Evolutionary conservation across 352 stramenopile genomes (phyloP), one percentile per base, ranked within the genome.

Genomic region (Globisporangium rhizosaccharum): DNA sequence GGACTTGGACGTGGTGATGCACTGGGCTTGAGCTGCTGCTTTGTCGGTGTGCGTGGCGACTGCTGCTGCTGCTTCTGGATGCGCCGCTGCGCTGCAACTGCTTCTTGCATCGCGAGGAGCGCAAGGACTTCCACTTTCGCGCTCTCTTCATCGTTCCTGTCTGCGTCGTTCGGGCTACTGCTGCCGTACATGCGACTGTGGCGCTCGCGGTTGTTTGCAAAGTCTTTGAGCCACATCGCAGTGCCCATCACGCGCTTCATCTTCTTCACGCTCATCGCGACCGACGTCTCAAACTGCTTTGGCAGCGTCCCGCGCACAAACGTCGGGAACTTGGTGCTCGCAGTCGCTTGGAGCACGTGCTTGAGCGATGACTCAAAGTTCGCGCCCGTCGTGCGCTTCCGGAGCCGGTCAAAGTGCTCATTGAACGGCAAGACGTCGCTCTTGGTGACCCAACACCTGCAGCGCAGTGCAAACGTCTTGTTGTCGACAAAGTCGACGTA

Each of bases 401-500:
- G 69, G 1, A 68, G 39, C 5, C 62, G 63, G 10, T 78, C 67
- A 45, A 72, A 85, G 3, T 68, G 59, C 7, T 71, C 63, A 14
- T 75, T 59, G 37, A 84, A 89, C 6, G 63, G 50, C 39, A 61
- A 59, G 15, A 85, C 63, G 56, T 84, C 65, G 14, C 36, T 51
- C 30, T 63, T 71, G 25, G 72, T 59, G 60, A 85, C 61, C 79
- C 79, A 88, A 57, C 66, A 85, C 23, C 79, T 85, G 53, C 65
- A 79, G 28, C 68, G 70, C 47, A 64, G 72, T 20, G 33, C 59
- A 66, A 79, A 86, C 23, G 53, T 63, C n/a, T 57, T 62, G 46
- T 59, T 68, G 61, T 90, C 80, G 12, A 87, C 53, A 39, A 87
- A 88, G 41, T 90, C 80, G 11, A 88, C 73, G 53, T 69, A 75